These are phyloP conservation scores for Ophiostoma novo-ulmi DNA, from an alignment of 2,329 filamentous ascomycete species.

Conservation along the genomic window DNA sequence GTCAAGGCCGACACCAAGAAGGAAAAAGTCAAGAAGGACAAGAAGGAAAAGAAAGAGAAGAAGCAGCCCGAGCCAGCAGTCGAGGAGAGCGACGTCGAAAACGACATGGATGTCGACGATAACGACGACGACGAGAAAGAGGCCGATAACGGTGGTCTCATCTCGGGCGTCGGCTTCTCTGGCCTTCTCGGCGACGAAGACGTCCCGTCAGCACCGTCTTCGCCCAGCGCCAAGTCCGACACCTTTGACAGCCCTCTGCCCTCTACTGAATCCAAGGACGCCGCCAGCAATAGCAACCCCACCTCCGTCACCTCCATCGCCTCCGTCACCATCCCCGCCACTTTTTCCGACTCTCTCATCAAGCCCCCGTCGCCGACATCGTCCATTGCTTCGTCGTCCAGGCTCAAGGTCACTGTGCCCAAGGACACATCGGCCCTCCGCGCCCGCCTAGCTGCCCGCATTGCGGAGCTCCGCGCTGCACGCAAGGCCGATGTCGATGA, in stretches of 20 bases:
- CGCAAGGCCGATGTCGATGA: constrained; percentile 66
- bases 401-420: constrained; percentile 36
- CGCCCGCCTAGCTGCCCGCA: constrained; percentile 71
- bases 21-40: constrained; percentile 35
- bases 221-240: constrained; percentile 46
- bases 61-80: constrained; percentile 18
- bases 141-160: constrained; percentile 48
- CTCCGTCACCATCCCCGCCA: constrained; percentile 18
- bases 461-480: constrained; percentile 76
- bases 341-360: constrained; percentile 24
- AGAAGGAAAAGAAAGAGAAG: constrained; percentile 29
- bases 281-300: constrained; percentile 43
- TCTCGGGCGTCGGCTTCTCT: constrained; percentile 41
- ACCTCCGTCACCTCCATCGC: constrained; percentile 17
- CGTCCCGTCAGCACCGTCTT: constrained; percentile 33
- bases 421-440: constrained; percentile 70
- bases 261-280: constrained; percentile 36
- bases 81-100: constrained; percentile 31
- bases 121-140: constrained; percentile 52
- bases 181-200: constrained; percentile 46
- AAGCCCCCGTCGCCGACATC: constrained; percentile 30
- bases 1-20: constrained; percentile 16
- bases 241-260: constrained; percentile 53
- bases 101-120: constrained; percentile 36
- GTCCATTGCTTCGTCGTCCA: constrained; percentile 14